Evolutionary conservation across 345 rosid genomes (phyloP).

Genomic region (Eucalyptus camaldulensis): DNA sequence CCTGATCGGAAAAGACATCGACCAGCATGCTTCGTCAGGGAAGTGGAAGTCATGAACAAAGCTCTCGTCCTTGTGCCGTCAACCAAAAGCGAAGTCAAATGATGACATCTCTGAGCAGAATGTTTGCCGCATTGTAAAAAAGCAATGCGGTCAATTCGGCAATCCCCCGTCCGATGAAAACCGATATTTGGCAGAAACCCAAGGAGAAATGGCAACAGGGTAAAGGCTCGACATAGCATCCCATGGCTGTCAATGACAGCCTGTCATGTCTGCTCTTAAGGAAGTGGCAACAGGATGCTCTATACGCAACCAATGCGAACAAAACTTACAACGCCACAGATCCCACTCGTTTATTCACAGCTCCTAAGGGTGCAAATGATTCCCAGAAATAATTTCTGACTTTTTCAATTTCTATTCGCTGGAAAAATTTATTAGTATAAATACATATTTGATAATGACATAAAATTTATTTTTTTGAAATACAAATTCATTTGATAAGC

Average conservation of each 20-base stretch:
- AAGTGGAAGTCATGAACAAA: background rate
- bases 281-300: background rate
- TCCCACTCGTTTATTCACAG: background rate
- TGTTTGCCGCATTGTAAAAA: background rate
- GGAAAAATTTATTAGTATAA: fast-evolving
- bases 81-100: background rate
- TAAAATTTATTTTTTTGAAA: fast-evolving
- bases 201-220: background rate
- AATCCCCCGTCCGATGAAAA: background rate
- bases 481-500: no score
- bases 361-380: background rate
- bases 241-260: background rate
- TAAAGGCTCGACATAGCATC: background rate
- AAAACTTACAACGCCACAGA: background rate
- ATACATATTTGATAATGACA: fast-evolving
- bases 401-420: no score
- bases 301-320: background rate
- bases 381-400: no score
- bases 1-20: background rate
- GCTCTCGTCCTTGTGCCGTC: background rate
- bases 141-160: background rate
- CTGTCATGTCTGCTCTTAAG: background rate
- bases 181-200: background rate
- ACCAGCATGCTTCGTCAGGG: background rate
- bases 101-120: background rate